A percentile compares a stretch with the other conserved stretches of the same genome.
These are phyloP conservation scores for Huntiella decipiens DNA, from an alignment of 2,329 filamentous ascomycete species.

Conservation along the genomic window DNA sequence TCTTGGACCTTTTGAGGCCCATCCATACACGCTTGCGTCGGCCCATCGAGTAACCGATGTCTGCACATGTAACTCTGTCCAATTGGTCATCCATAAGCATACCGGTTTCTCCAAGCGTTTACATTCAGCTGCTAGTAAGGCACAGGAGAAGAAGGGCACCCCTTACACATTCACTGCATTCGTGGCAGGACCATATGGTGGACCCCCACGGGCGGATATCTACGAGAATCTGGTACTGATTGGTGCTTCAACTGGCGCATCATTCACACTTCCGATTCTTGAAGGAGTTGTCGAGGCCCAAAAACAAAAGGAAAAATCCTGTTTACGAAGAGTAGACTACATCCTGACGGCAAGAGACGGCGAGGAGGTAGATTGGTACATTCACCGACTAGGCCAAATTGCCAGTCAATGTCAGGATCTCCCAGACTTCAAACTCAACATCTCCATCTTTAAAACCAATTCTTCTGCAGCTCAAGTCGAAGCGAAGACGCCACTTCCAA, in stretches of 20 bases:
- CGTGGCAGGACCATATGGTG: constrained; percentile 36
- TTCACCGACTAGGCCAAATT: constrained; percentile 27
- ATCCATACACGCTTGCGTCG: constrained; percentile 43
- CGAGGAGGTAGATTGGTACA: constrained; percentile 37
- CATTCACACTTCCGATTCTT: constrained; percentile 39
- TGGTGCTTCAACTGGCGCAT: constrained; percentile 43
- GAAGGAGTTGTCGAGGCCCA: constrained; percentile 27
- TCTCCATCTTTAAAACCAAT: too few species aligned
- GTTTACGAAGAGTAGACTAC: constrained; percentile 34
- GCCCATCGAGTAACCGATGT: constrained; percentile 30
- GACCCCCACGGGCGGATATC: constrained; percentile 34
- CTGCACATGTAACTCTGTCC: constrained; percentile 39
- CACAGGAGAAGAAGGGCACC: constrained; percentile 16
- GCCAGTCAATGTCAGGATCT: constrained; percentile 21
- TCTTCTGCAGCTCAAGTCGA: constrained; percentile 19
- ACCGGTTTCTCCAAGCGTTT: constrained; percentile 37
- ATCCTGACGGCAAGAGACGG: constrained; percentile 31
- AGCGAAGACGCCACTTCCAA: background rate
- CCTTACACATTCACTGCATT: constrained; percentile 24
- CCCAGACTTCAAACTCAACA: constrained; percentile 15
- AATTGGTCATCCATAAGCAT: constrained; percentile 37
- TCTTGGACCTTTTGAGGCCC: constrained; percentile 34
- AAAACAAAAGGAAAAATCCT: constrained; percentile 20
- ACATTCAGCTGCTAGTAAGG: constrained; percentile 25
- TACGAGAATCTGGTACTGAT: constrained; percentile 42